Evolutionary conservation across 2,329 filamentous ascomycete species (phyloP).

Genomic region (Sarocladium brachiariae): DNA sequence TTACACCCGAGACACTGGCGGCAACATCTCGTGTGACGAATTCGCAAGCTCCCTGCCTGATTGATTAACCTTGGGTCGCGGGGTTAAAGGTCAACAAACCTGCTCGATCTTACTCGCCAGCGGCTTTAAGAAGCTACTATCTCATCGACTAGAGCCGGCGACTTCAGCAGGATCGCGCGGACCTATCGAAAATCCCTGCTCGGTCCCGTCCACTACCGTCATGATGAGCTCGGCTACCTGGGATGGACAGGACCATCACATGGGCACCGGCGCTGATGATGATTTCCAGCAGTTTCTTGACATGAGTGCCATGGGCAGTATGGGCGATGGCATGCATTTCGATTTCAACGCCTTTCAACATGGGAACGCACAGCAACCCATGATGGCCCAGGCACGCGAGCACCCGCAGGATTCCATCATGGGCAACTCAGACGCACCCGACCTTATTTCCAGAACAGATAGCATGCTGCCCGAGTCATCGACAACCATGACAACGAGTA

Average conservation of each 20-base stretch:
- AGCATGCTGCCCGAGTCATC: constrained; percentile 38
- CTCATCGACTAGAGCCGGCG: background rate
- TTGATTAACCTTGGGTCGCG: background rate
- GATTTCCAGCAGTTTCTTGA: constrained; percentile 60
- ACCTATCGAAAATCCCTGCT: background rate
- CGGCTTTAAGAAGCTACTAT: no score
- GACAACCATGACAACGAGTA: constrained; percentile 38
- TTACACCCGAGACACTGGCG: no score
- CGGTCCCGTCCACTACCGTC: constrained; percentile 9
- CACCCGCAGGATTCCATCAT: constrained; percentile 27
- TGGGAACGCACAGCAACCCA: constrained; percentile 23
- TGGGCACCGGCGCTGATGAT: constrained; percentile 46
- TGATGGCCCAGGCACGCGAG: constrained; percentile 24
- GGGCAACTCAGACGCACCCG: constrained; percentile 24
- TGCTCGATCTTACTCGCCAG: no score
- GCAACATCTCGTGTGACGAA: no score
- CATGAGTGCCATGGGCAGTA: constrained; percentile 47
- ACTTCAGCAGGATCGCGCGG: background rate
- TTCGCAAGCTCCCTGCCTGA: background rate
- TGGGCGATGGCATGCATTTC: constrained; percentile 50
- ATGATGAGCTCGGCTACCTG: constrained; percentile 50
- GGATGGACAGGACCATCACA: constrained; percentile 45
- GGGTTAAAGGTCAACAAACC: background rate
- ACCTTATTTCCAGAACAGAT: constrained; percentile 23
- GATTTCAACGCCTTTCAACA: constrained; percentile 51